Evolutionary conservation across 441 rosid species (phyloP).

Genomic region (Gossypium gossypioides): DNA sequence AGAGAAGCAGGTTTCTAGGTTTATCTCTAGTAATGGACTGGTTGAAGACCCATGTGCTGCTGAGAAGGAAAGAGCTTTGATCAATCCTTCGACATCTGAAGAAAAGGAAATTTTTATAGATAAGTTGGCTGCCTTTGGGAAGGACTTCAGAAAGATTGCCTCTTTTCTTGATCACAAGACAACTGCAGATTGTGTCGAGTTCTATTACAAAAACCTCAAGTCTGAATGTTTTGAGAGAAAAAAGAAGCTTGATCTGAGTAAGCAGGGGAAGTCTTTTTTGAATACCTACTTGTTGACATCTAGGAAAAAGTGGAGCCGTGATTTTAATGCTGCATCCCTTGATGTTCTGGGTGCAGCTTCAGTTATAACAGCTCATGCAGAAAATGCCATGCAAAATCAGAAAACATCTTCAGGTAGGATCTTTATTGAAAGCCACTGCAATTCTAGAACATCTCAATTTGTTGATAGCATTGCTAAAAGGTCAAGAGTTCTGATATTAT

Average conservation of each 20-base stretch:
- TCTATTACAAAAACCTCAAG: conserved; percentile 95
- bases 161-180: conserved; percentile 80
- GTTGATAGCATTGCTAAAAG: conserved; percentile 42
- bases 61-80: conserved; percentile 82
- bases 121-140: conserved; percentile 69
- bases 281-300: conserved; percentile 64
- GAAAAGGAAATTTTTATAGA: conserved; percentile 71
- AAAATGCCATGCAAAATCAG: conserved; percentile 29
- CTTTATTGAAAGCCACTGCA: conserved; percentile 33
- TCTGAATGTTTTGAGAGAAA: conserved; percentile 78
- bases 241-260: conserved; percentile 52
- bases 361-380: conserved; percentile 61
- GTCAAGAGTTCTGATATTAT: conserved; percentile 39
- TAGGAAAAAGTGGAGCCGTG: conserved; percentile 61
- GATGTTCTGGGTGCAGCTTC: conserved; percentile 78
- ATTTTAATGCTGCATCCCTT: conserved; percentile 61
- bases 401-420: conserved; percentile 35
- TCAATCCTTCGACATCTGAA: conserved; percentile 80
- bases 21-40: conserved; percentile 69
- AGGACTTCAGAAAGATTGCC: conserved; percentile 81
- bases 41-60: conserved; percentile 81
- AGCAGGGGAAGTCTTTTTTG: conserved; percentile 49
- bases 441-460: conserved; percentile 34
- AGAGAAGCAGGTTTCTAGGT: conserved; percentile 56
- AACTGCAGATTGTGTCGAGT: conserved; percentile 93